Evolutionary conservation across 306 rosid species (phyloP).

Genomic region (Rosa multiflora): DNA sequence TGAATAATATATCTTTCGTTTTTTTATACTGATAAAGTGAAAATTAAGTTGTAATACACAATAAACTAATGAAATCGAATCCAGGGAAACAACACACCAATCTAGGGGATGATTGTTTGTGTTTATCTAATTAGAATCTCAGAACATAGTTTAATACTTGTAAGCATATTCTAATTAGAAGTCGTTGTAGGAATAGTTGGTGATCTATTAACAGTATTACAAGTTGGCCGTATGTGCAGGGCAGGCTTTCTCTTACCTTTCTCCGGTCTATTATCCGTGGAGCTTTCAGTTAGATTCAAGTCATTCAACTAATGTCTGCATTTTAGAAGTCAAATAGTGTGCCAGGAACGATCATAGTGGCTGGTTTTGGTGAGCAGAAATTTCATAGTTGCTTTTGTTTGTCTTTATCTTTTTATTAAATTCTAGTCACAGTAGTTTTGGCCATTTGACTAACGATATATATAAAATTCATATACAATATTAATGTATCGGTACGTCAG

Average conservation of each 20-base stretch:
- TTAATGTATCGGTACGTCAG: neutral
- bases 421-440: neutral
- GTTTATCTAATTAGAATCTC: neutral
- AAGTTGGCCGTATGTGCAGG: neutral
- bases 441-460: neutral
- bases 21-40: no score
- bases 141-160: neutral
- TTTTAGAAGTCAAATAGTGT: neutral
- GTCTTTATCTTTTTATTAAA: neutral
- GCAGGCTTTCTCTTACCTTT: no score
- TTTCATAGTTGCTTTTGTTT: neutral
- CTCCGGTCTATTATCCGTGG: neutral
- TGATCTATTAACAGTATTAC: neutral
- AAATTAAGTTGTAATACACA: no score
- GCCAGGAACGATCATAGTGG: neutral
- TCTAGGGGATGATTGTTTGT: neutral
- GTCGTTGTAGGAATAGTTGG: slow-evolving; percentile 1
- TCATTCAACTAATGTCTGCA: neutral
- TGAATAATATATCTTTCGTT: no score
- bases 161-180: neutral
- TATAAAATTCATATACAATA: no score
- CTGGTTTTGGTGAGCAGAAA: slow-evolving; percentile 8
- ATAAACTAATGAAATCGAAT: neutral
- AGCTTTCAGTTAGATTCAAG: neutral
- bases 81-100: neutral